A percentile compares a stretch with the other conserved stretches of the same genome.
These are phyloP conservation scores for Plasmodium knowlesi DNA, from an alignment of 169 alveolate genomes.

Conservation along the genomic window DNA sequence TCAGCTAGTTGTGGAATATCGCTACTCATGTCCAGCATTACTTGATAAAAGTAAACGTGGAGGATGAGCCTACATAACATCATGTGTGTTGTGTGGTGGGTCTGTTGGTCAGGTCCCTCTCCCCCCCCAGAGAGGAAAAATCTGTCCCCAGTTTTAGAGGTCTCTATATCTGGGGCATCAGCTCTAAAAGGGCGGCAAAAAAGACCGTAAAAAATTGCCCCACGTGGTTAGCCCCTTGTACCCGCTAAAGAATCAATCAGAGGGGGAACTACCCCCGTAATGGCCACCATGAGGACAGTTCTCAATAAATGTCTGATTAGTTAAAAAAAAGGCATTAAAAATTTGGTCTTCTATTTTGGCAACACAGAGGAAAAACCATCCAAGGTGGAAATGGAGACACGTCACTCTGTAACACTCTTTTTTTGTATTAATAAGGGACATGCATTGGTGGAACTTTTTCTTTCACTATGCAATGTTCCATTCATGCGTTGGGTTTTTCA, in stretches of 20 bases:
- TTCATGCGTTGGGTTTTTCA: not conserved
- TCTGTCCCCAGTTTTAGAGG: not conserved
- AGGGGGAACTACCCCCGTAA: not conserved
- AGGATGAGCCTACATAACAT: not conserved
- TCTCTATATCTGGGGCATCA: not conserved
- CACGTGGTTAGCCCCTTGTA: not conserved
- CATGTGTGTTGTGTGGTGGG: not conserved
- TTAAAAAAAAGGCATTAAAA: not conserved
- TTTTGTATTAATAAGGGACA: too few relatives aligned
- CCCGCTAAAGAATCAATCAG: not conserved
- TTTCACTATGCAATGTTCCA: not conserved
- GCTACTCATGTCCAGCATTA: not conserved
- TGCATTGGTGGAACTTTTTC: too few relatives aligned
- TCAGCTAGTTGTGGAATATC: not conserved
- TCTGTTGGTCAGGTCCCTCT: not conserved
- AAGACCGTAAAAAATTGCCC: not conserved
- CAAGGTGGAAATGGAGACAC: not conserved
- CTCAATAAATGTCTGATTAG: not conserved
- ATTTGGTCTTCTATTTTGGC: not conserved
- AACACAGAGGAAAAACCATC: not conserved
- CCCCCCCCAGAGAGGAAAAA: not conserved
- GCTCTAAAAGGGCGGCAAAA: not conserved
- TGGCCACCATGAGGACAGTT: not conserved
- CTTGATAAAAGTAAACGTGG: not conserved
- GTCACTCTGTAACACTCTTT: not conserved